These are phyloP conservation scores for Albophoma yamanashiensis DNA, from an alignment of 2,329 filamentous ascomycete species.

Conservation along the genomic window DNA sequence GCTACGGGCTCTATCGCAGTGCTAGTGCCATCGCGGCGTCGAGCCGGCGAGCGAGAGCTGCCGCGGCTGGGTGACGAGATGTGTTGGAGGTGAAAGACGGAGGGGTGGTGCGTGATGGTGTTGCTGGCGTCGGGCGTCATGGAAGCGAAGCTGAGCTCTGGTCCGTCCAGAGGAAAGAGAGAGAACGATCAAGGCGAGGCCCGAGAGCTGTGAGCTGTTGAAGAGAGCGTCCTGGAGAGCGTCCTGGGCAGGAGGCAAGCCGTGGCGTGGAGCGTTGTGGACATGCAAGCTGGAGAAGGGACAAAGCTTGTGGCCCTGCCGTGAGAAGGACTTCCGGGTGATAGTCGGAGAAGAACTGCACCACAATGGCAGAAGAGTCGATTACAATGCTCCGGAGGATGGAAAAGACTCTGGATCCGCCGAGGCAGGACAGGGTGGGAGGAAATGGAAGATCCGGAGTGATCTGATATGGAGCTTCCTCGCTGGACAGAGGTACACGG, in stretches of 20 bases:
- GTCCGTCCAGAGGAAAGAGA: not conserved
- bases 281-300: not conserved
- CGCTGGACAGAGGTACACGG: not conserved
- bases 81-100: constrained; percentile 30
- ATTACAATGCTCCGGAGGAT: not conserved
- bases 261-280: not conserved
- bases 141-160: not conserved
- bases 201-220: not conserved
- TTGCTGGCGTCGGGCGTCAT: constrained; percentile 32
- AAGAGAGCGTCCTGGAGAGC: not conserved
- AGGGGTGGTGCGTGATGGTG: constrained; percentile 32
- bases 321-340: not conserved
- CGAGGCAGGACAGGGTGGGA: not conserved
- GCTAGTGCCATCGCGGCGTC: constrained; percentile 26
- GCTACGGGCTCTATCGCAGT: constrained; percentile 32
- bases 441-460: not conserved
- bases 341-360: not conserved
- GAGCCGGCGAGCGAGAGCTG: constrained; percentile 16
- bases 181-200: not conserved
- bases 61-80: constrained; percentile 14
- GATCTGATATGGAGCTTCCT: not conserved
- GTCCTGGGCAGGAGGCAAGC: not conserved
- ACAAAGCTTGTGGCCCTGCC: not conserved
- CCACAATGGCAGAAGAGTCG: not conserved
- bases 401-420: not conserved